phyloP scores from a whole-genome alignment of 306 rosid species.

The Crataegus laevigata region DNA sequence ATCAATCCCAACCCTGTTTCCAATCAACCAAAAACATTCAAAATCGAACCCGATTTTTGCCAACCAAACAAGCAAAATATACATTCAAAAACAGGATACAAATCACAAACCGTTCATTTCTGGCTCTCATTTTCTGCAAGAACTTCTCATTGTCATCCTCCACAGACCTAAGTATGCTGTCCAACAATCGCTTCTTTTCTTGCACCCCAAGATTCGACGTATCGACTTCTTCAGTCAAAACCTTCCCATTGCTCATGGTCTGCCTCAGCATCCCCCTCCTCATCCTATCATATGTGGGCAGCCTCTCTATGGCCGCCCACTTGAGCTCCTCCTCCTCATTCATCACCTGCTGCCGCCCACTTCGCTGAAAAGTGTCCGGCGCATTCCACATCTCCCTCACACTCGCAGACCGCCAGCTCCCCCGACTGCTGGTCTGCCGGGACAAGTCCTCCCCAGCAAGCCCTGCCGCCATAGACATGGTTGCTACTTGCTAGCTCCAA shows the following conservation, averaged over 20 bases:
- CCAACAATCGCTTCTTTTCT: slow-evolving; percentile 49
- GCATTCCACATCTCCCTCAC: slow-evolving; percentile 42
- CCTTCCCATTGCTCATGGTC: slow-evolving; percentile 40
- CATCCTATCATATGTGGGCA: slow-evolving; percentile 67
- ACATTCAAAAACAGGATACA: neutral
- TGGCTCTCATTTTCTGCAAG: slow-evolving; percentile 35
- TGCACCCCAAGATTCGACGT: slow-evolving; percentile 42
- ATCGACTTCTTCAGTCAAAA: slow-evolving; percentile 42
- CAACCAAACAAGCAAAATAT: neutral
- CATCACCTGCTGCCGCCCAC: slow-evolving; percentile 22
- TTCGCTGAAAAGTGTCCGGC: slow-evolving; percentile 44
- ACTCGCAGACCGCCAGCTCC: slow-evolving; percentile 43
- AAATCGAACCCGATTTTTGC: neutral
- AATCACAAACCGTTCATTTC: slow-evolving; percentile 44
- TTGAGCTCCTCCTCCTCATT: slow-evolving; percentile 56
- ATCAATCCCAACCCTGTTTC: slow-evolving; percentile 62
- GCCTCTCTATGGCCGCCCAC: slow-evolving; percentile 78
- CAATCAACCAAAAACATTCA: neutral
- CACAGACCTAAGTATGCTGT: slow-evolving; percentile 42
- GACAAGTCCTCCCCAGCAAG: slow-evolving; percentile 31
- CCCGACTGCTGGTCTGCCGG: slow-evolving; percentile 31
- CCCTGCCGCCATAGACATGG: slow-evolving; percentile 26
- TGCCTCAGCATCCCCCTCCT: slow-evolving; percentile 49
- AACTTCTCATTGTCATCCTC: slow-evolving; percentile 63
- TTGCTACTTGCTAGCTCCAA: neutral